These are phyloP conservation scores for Claviceps digitariae DNA, from an alignment of 2,329 filamentous ascomycete species.

Conservation along the genomic window DNA sequence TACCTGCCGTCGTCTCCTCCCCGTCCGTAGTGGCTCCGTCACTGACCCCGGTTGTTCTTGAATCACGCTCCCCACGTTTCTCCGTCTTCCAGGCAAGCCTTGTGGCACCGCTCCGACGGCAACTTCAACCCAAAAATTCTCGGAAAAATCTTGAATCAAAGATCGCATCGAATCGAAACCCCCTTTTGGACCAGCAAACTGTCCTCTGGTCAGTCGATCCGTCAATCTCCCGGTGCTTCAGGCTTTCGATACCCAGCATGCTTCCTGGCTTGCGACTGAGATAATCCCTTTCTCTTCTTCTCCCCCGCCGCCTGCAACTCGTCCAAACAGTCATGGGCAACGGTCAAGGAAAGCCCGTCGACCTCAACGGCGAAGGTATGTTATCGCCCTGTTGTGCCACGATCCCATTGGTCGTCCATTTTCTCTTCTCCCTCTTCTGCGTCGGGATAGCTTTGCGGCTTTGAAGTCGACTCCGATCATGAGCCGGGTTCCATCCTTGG, in stretches of 20 bases:
- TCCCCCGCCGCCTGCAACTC: slow-evolving; percentile 12
- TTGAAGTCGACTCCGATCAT: no score
- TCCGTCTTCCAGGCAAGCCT: neutral
- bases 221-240: neutral
- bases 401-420: neutral
- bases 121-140: neutral
- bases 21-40: neutral
- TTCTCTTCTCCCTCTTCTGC: neutral
- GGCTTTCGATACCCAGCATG: slow-evolving; percentile 12
- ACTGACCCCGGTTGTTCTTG: slow-evolving; percentile 2
- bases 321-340: slow-evolving; percentile 70
- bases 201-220: neutral
- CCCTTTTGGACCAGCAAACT: neutral
- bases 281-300: slow-evolving; percentile 13
- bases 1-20: neutral
- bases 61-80: slow-evolving; percentile 2
- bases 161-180: neutral
- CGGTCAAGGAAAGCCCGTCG: slow-evolving; percentile 83
- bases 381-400: slow-evolving; percentile 6
- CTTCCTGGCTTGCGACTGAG: slow-evolving; percentile 10
- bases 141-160: neutral
- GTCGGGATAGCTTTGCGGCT: neutral
- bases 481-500: neutral
- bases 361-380: slow-evolving; percentile 82
- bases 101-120: neutral